Conservation (phyloP, 1,284 basidiomycete species). For the Irpex sp. region DNA sequence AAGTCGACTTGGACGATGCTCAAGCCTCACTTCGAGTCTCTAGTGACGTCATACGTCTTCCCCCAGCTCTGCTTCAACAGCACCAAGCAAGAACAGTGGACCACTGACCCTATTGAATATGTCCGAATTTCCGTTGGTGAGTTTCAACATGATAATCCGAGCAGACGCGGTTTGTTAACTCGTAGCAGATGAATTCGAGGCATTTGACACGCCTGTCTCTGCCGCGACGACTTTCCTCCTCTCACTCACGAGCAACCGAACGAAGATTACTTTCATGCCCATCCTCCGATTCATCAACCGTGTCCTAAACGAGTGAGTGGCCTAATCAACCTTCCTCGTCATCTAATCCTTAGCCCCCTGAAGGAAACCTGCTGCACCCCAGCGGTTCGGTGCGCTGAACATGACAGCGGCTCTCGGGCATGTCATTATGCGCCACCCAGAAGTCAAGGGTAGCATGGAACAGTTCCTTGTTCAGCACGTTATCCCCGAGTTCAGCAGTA, state of each 20-base stretch:
- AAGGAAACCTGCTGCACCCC: constrained; percentile 53
- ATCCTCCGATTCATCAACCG: constrained; percentile 75
- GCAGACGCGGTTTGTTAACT: neutral
- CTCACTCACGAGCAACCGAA: constrained; percentile 71
- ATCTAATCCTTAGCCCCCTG: neutral
- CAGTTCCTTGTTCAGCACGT: constrained; percentile 72
- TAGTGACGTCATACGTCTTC: constrained; percentile 78
- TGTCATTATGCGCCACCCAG: constrained; percentile 78
- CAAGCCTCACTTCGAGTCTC: constrained; percentile 75
- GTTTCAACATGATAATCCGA: constrained; percentile 17
- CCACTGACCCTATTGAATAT: constrained; percentile 77
- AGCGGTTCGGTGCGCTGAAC: constrained; percentile 80
- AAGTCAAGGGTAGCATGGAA: constrained; percentile 75
- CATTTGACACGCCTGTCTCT: constrained; percentile 69
- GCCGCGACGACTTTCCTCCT: constrained; percentile 78
- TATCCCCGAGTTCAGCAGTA: constrained; percentile 61
- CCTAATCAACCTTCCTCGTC: neutral
- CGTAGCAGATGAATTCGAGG: constrained; percentile 72
- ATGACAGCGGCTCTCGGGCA: constrained; percentile 74
- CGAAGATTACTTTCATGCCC: constrained; percentile 74
- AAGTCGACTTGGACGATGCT: constrained; percentile 83
- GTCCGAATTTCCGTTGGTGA: constrained; percentile 67
- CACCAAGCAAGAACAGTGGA: constrained; percentile 66
- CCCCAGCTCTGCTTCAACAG: constrained; percentile 81
- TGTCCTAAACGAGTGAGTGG: constrained; percentile 60